phyloP scores from a whole-genome alignment of 2,329 filamentous ascomycete genomes.

The Paecilomyces sp. region DNA sequence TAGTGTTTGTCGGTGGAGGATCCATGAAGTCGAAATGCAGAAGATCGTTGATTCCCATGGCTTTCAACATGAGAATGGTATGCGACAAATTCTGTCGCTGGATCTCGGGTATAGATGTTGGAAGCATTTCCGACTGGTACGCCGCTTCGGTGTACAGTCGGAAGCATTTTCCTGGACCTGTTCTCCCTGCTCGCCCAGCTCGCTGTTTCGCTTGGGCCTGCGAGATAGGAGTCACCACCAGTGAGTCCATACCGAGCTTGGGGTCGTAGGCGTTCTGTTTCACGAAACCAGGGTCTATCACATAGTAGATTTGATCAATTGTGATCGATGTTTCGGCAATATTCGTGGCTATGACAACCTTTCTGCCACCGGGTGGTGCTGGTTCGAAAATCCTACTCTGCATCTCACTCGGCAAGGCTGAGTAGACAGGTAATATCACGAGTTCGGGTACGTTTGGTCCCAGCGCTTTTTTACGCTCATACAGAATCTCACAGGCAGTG shows the following conservation, averaged over 20 bases:
- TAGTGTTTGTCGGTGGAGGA: constrained; percentile 92
- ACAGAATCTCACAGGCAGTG: constrained; percentile 84
- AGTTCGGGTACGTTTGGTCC: constrained; percentile 87
- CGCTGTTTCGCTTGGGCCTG: constrained; percentile 95
- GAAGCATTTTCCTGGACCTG: constrained; percentile 93
- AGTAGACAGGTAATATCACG: constrained; percentile 92
- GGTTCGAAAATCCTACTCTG: constrained; percentile 93
- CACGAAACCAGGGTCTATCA: constrained; percentile 93
- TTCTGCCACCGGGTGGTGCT: constrained; percentile 74
- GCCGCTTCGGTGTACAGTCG: constrained; percentile 91
- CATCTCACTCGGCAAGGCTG: constrained; percentile 85
- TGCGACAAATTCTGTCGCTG: constrained; percentile 87
- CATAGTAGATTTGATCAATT: constrained; percentile 95
- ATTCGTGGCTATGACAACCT: constrained; percentile 96
- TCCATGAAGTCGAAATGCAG: constrained; percentile 99
- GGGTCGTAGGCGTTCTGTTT: constrained; percentile 97
- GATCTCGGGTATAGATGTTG: constrained; percentile 92
- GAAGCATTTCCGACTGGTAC: constrained; percentile 94
- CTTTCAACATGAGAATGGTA: constrained; percentile 96
- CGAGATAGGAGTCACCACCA: constrained; percentile 92
- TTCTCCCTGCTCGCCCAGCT: constrained; percentile 85
- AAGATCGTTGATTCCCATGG: constrained; percentile 97
- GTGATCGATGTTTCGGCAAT: constrained; percentile 98
- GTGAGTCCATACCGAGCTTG: constrained; percentile 93
- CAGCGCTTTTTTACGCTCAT: constrained; percentile 91